Evolutionary conservation across 345 rosid species (phyloP).

Genomic region (Dipteronia sinensis): DNA sequence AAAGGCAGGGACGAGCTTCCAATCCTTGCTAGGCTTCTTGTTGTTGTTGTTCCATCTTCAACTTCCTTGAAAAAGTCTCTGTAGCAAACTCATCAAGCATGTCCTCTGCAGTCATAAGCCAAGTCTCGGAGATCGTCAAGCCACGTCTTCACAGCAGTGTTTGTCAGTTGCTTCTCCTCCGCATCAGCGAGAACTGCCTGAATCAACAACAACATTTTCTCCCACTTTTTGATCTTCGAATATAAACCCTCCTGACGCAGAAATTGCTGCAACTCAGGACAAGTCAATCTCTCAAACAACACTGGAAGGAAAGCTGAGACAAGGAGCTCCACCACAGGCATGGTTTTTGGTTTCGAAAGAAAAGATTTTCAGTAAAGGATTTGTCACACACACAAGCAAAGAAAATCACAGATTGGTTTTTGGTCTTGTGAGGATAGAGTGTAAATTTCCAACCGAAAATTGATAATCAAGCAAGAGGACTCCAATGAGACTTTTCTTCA

Average conservation of each 20-base stretch:
- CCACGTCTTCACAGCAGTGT: not conserved
- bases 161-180: not conserved
- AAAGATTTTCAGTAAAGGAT: too few relatives aligned
- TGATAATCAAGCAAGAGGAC: too few relatives aligned
- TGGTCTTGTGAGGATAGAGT: too few relatives aligned
- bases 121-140: not conserved
- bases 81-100: constrained; percentile 5
- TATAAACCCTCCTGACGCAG: not conserved
- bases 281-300: not conserved
- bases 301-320: not conserved
- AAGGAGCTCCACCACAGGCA: not conserved
- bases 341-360: not conserved
- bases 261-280: not conserved
- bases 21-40: not conserved
- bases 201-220: not conserved
- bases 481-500: too few relatives aligned
- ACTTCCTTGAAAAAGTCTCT: not conserved
- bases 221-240: not conserved
- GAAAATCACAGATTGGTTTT: too few relatives aligned
- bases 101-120: constrained; percentile 23
- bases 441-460: too few relatives aligned
- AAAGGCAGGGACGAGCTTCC: not conserved
- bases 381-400: too few relatives aligned
- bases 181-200: not conserved
- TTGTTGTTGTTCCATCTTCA: not conserved